A percentile compares a stretch with the other conserved stretches of the same genome.
Conservation (phyloP, 2,329 filamentous ascomycete species). For the Arthrinium phaeospermum region DNA sequence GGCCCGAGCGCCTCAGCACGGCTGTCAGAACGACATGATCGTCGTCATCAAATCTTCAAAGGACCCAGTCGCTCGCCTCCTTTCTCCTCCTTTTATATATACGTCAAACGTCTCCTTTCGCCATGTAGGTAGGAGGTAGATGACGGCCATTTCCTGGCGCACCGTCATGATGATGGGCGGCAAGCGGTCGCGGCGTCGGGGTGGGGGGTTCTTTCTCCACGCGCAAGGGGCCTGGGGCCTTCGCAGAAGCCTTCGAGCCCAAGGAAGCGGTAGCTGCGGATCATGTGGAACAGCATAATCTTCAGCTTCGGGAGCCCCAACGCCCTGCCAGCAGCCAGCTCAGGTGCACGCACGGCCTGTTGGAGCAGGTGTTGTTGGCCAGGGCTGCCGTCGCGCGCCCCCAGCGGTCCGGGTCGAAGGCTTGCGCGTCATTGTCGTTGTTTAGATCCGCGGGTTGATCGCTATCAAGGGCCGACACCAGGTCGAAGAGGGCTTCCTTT, state of each 20-base stretch:
- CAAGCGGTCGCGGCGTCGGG: too few relatives aligned
- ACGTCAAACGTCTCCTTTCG: too few relatives aligned
- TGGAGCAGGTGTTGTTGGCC: slow-evolving; percentile 24
- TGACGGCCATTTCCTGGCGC: too few relatives aligned
- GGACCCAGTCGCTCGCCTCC: too few relatives aligned
- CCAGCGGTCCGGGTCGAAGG: slow-evolving; percentile 33
- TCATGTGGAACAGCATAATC: slow-evolving; percentile 31
- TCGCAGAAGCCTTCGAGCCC: background rate
- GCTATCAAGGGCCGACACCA: slow-evolving; percentile 28
- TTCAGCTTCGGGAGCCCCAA: slow-evolving; percentile 34
- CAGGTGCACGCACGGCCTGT: background rate
- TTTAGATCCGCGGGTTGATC: slow-evolving; percentile 33
- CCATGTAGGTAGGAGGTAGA: too few relatives aligned
- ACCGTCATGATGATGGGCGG: too few relatives aligned
- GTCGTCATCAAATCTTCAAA: too few relatives aligned
- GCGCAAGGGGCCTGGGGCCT: slow-evolving; percentile 4
- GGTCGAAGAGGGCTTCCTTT: slow-evolving; percentile 31
- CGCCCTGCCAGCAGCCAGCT: slow-evolving; percentile 27
- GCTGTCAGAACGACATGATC: too few relatives aligned
- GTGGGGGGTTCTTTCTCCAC: slow-evolving; percentile 1
- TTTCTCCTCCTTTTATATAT: too few relatives aligned
- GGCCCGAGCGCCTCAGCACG: too few relatives aligned
- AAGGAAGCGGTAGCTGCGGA: slow-evolving; percentile 26
- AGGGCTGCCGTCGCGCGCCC: slow-evolving; percentile 23
- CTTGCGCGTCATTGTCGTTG: slow-evolving; percentile 28